These are phyloP conservation scores for Sugiyamaella valdiviana DNA, from an alignment of 805 yeast genomes.

Conservation along the genomic window DNA sequence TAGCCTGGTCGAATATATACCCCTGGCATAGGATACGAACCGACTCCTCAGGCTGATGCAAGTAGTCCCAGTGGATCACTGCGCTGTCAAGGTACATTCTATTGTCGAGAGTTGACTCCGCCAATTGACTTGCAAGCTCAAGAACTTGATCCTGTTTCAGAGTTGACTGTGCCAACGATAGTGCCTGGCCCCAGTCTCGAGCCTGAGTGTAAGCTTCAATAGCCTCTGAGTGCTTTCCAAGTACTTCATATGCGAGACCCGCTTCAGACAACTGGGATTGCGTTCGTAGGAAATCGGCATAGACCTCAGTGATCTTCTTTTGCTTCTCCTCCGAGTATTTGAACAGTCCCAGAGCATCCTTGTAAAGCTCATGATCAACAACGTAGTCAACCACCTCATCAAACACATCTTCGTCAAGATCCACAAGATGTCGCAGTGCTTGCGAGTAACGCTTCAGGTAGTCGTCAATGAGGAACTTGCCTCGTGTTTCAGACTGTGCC, in stretches of 20 bases:
- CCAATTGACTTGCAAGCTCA: slow-evolving; percentile 54
- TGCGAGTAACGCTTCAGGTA: slow-evolving; percentile 58
- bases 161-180: slow-evolving; percentile 40
- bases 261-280: slow-evolving; percentile 64
- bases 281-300: slow-evolving; percentile 56
- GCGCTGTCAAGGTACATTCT: slow-evolving; percentile 82
- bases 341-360: slow-evolving; percentile 58
- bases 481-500: slow-evolving; percentile 57
- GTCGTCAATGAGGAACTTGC: slow-evolving; percentile 73
- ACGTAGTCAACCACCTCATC: slow-evolving; percentile 65
- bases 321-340: slow-evolving; percentile 51
- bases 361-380: slow-evolving; percentile 61
- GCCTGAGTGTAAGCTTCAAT: slow-evolving; percentile 62
- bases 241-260: slow-evolving; percentile 68
- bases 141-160: slow-evolving; percentile 35
- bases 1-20: slow-evolving; percentile 68
- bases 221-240: slow-evolving; percentile 53
- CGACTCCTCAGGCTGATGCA: slow-evolving; percentile 57
- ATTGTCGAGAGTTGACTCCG: slow-evolving; percentile 48
- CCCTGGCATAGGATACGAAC: slow-evolving; percentile 66
- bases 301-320: slow-evolving; percentile 47
- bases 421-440: slow-evolving; percentile 60
- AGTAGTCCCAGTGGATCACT: slow-evolving; percentile 56
- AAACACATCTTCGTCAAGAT: slow-evolving; percentile 23
- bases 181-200: slow-evolving; percentile 80